These are phyloP conservation scores for Protea cynaroides DNA, from an alignment of 164 flowering plant species.

Conservation along the genomic window DNA sequence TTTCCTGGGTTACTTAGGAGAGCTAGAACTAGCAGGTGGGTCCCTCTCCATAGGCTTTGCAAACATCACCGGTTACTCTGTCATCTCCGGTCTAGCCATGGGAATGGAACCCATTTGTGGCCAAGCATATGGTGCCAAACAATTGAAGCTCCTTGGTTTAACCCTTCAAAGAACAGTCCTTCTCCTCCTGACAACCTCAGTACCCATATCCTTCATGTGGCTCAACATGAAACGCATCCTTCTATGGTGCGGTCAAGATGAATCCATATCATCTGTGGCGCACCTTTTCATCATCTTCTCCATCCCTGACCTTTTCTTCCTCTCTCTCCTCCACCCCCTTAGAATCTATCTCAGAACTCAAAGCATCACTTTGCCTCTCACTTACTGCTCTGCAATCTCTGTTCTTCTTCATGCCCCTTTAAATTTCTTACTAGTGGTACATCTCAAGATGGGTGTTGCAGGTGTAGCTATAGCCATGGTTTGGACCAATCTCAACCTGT, in stretches of 20 bases:
- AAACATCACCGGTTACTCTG: slow-evolving; percentile 30
- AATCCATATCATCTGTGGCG: slow-evolving; percentile 18
- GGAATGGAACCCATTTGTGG: slow-evolving; percentile 32
- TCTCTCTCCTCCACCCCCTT: slow-evolving; percentile 26
- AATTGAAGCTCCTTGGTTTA: slow-evolving; percentile 21
- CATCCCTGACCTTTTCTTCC: slow-evolving; percentile 26
- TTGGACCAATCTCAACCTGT: slow-evolving; percentile 17
- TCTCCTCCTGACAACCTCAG: slow-evolving; percentile 17
- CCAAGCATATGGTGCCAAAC: slow-evolving; percentile 26
- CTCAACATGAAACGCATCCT: slow-evolving; percentile 26
- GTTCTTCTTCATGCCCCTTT: slow-evolving; percentile 16
- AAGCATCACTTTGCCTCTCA: slow-evolving; percentile 16
- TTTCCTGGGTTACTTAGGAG: slow-evolving; percentile 23
- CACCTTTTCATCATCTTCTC: slow-evolving; percentile 22
- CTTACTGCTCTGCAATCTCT: slow-evolving; percentile 18
- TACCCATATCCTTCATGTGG: slow-evolving; percentile 24
- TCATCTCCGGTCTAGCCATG: slow-evolving; percentile 26
- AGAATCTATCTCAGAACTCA: slow-evolving; percentile 27
- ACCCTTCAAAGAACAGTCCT: slow-evolving; percentile 25
- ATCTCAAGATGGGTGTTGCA: slow-evolving; percentile 14
- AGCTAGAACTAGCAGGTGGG: slow-evolving; percentile 27
- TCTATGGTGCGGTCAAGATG: slow-evolving; percentile 27
- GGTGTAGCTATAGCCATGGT: slow-evolving; percentile 29
- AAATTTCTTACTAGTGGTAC: slow-evolving; percentile 18
- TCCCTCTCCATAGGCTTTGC: slow-evolving; percentile 27